phyloP scores from a whole-genome alignment of 305 asterid genomes.

The Andrographis paniculata region DNA sequence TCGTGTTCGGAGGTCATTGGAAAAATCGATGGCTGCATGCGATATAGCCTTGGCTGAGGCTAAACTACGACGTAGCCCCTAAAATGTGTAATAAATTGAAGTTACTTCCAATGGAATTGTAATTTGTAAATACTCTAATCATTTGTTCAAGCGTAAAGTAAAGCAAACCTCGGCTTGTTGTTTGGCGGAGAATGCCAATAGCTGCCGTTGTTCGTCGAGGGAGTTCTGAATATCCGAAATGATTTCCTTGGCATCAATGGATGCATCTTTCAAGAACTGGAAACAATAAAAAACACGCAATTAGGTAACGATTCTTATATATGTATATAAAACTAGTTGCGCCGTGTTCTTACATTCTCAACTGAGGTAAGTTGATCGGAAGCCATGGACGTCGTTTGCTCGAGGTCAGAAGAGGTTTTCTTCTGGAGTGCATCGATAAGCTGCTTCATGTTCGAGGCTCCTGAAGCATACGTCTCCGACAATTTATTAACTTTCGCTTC shows the following conservation, averaged over 20 bases:
- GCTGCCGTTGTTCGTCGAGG: slow-evolving; percentile 43
- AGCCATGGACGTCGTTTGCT: slow-evolving; percentile 40
- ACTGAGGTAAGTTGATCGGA: slow-evolving; percentile 40
- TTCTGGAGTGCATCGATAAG: slow-evolving; percentile 36
- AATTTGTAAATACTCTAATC: no score
- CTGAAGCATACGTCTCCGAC: slow-evolving; percentile 44
- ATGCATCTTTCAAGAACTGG: slow-evolving; percentile 48
- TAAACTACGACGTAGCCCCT: slow-evolving; percentile 55
- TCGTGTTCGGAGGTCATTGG: slow-evolving; percentile 42
- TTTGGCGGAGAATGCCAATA: slow-evolving; percentile 53
- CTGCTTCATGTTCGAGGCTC: slow-evolving; percentile 37
- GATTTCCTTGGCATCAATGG: slow-evolving; percentile 53
- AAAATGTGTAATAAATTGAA: slow-evolving; percentile 9
- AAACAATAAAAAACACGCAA: slow-evolving; percentile 1
- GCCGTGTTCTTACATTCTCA: slow-evolving; percentile 43
- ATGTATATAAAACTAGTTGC: neutral
- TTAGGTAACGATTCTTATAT: neutral
- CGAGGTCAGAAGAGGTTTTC: slow-evolving; percentile 54
- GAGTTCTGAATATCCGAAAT: slow-evolving; percentile 48
- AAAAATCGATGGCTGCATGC: slow-evolving; percentile 50
- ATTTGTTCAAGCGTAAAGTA: slow-evolving; percentile 1
- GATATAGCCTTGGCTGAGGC: slow-evolving; percentile 59
- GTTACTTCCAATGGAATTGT: slow-evolving; percentile 4
- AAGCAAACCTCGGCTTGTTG: slow-evolving; percentile 63
- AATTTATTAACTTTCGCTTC: slow-evolving; percentile 53